A percentile compares a stretch with the other conserved stretches of the same genome.
Conservation (phyloP, 129 eudicot species). For the Erigeron canadensis region DNA sequence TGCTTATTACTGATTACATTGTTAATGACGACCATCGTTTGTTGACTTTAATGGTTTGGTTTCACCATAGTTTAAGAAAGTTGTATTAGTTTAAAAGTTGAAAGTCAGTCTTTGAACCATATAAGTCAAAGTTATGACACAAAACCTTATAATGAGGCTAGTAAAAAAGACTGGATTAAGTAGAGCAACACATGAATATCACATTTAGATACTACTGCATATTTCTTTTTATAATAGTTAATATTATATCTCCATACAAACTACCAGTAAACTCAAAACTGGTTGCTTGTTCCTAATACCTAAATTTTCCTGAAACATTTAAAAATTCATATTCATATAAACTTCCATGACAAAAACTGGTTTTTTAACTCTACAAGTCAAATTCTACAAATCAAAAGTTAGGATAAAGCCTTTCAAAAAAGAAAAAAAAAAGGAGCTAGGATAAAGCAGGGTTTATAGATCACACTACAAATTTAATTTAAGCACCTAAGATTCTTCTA, state of each 20-base stretch:
- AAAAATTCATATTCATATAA: constrained; percentile 1
- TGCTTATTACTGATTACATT: neutral
- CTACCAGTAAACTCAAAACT: no score
- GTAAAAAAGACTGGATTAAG: neutral
- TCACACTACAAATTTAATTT: neutral
- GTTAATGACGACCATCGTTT: no score
- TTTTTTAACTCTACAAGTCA: neutral
- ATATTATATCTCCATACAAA: no score
- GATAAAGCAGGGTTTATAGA: neutral
- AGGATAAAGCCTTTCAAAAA: neutral
- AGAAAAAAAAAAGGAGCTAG: neutral
- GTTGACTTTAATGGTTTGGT: no score
- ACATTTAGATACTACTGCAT: no score
- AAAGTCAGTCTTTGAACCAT: neutral
- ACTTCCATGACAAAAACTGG: neutral
- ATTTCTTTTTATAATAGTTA: no score
- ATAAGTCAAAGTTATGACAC: neutral
- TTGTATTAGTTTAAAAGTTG: neutral
- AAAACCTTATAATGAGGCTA: neutral
- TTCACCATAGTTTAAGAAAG: neutral
- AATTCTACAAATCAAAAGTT: neutral
- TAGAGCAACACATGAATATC: no score
- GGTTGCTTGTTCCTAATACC: neutral
- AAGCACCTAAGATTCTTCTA: constrained; percentile 5
- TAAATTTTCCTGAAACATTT: neutral